Evolutionary conservation across 73 alveolate species (phyloP).

Genomic region (Uronychia setigera): DNA sequence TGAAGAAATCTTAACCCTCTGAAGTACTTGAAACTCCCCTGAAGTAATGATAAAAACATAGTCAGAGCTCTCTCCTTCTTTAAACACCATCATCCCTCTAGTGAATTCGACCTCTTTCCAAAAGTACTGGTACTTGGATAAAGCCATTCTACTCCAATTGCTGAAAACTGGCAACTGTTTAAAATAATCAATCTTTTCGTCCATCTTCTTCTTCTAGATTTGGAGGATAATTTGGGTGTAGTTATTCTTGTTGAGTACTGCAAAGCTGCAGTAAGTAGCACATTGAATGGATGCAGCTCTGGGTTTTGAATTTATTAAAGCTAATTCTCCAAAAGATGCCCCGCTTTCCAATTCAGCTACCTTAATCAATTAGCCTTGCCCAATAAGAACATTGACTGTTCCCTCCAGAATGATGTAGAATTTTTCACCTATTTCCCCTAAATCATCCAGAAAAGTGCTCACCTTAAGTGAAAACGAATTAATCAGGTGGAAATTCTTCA

Average conservation of each 20-base stretch:
- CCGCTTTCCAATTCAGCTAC: slow-evolving; percentile 30
- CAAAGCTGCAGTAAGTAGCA: slow-evolving; percentile 24
- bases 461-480: no score
- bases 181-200: slow-evolving; percentile 30
- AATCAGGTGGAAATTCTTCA: no score
- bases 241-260: slow-evolving; percentile 19
- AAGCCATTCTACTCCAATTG: slow-evolving; percentile 15
- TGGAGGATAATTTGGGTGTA: slow-evolving; percentile 22
- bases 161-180: slow-evolving; percentile 11
- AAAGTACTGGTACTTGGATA: slow-evolving; percentile 25
- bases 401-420: no score
- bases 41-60: slow-evolving; percentile 20
- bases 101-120: slow-evolving; percentile 11
- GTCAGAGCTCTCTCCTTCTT: slow-evolving; percentile 21
- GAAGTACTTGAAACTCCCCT: slow-evolving; percentile 40
- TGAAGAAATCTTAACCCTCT: no score
- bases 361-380: no score
- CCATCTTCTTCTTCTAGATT: slow-evolving; percentile 17
- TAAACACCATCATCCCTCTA: slow-evolving; percentile 13
- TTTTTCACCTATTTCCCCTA: no score
- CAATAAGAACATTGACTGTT: no score
- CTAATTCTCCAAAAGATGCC: slow-evolving; percentile 44
- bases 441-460: no score
- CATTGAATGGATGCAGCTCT: slow-evolving; percentile 53
- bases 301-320: slow-evolving; percentile 35